phyloP scores from a whole-genome alignment of 208 protist genomes.

The Angomonas ambiguus region DNA sequence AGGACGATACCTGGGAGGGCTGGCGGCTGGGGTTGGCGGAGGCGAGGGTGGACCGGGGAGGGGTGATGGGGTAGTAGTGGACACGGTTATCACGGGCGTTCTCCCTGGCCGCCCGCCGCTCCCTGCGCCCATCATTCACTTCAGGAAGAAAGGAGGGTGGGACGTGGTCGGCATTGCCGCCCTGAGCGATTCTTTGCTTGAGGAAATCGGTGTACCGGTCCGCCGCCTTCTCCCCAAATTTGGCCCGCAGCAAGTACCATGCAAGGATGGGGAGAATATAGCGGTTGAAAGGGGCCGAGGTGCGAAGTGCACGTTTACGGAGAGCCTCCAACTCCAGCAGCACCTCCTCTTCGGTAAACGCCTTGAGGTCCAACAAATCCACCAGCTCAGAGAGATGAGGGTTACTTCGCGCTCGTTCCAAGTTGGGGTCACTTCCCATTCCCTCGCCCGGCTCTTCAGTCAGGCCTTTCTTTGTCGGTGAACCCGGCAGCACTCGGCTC shows the following conservation, averaged over 20 bases:
- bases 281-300: slow-evolving; percentile 39
- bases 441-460: background rate
- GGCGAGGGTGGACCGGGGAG: slow-evolving; percentile 10
- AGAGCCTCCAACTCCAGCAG: slow-evolving; percentile 45
- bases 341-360: slow-evolving; percentile 41
- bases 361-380: slow-evolving; percentile 31
- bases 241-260: slow-evolving; percentile 33
- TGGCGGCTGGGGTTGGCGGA: background rate
- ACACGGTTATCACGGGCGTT: slow-evolving; percentile 11
- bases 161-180: background rate
- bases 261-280: slow-evolving; percentile 39
- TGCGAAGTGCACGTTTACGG: slow-evolving; percentile 34
- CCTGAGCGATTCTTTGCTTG: background rate
- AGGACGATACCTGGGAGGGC: background rate
- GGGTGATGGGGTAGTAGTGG: slow-evolving; percentile 25
- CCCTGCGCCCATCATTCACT: slow-evolving; percentile 29
- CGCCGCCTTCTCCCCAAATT: slow-evolving; percentile 27
- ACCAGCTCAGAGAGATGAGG: slow-evolving; percentile 33
- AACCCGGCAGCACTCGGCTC: background rate
- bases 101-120: slow-evolving; percentile 21
- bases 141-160: slow-evolving; percentile 29
- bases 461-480: slow-evolving; percentile 1
- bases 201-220: slow-evolving; percentile 22
- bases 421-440: background rate
- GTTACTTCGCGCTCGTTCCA: slow-evolving; percentile 19